A percentile compares a stretch with the other conserved stretches of the same genome.
These are phyloP conservation scores for Cyclotella choctawhatcheeana DNA, from an alignment of 108 stramenopile genomes.

Conservation along the genomic window DNA sequence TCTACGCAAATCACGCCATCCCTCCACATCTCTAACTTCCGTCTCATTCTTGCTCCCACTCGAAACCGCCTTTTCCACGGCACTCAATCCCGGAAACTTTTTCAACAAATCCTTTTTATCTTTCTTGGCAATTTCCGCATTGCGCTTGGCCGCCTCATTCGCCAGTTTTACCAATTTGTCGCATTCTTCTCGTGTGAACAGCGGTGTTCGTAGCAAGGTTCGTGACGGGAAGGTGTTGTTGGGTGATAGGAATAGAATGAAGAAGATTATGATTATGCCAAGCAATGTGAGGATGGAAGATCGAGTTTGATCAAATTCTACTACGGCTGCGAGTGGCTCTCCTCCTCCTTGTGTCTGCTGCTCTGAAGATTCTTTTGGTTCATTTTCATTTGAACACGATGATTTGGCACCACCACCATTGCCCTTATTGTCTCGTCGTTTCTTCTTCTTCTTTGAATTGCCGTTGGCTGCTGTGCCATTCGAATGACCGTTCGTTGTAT, in stretches of 20 bases:
- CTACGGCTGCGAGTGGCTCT: not conserved
- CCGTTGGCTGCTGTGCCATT: not conserved
- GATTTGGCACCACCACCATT: not conserved
- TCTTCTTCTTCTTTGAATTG: not conserved
- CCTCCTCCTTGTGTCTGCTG: not conserved
- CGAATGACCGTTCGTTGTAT: too few relatives aligned
- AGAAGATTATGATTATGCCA: slow-evolving; percentile 2
- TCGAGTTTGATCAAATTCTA: not conserved
- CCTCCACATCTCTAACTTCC: not conserved
- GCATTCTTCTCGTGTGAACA: slow-evolving; percentile 69
- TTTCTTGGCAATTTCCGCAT: slow-evolving; percentile 28
- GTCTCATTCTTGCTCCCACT: slow-evolving; percentile 6
- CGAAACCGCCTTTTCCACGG: not conserved
- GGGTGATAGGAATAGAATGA: slow-evolving; percentile 39
- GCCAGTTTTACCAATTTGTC: slow-evolving; percentile 59
- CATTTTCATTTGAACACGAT: too few relatives aligned
- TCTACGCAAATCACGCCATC: not conserved
- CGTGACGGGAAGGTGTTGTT: slow-evolving; percentile 63
- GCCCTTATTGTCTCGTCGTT: not conserved
- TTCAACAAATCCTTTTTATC: slow-evolving; percentile 6
- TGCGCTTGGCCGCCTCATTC: slow-evolving; percentile 46
- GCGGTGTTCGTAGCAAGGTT: slow-evolving; percentile 50
- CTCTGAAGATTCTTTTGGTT: slow-evolving; percentile 3
- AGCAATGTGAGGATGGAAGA: slow-evolving; percentile 4
- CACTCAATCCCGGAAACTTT: slow-evolving; percentile 2